phyloP scores from a whole-genome alignment of 1,139 yeast genomes.

The Hyphopichia buzzinii region DNA sequence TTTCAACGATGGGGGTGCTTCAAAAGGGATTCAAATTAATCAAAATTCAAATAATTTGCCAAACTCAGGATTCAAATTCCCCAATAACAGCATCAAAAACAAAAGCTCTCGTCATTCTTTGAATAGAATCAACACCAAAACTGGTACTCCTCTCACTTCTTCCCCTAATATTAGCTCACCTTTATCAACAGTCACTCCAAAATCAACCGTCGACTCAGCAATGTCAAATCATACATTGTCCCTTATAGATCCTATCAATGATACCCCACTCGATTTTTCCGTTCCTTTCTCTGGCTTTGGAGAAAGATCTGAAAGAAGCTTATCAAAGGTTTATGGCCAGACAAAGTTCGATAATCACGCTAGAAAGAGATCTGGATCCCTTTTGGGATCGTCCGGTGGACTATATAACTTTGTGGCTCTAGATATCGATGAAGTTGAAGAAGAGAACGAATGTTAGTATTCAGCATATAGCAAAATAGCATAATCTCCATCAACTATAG shows the following conservation, averaged over 20 bases:
- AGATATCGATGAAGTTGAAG: constrained; percentile 29
- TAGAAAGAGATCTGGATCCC: constrained; percentile 20
- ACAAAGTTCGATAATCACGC: constrained; percentile 11
- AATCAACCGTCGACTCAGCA: constrained; percentile 24
- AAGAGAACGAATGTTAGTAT: constrained; percentile 10
- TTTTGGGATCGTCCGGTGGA: constrained; percentile 23
- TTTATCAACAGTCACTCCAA: constrained; percentile 32
- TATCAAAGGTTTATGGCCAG: background rate
- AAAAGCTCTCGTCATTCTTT: constrained; percentile 17
- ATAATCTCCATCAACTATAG: too few relatives aligned
- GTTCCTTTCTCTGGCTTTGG: constrained; percentile 19
- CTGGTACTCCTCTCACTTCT: constrained; percentile 12
- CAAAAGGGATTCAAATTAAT: background rate
- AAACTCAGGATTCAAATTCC: constrained; percentile 17
- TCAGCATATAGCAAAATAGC: background rate
- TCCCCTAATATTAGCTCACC: constrained; percentile 40
- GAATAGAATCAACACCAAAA: constrained; percentile 12
- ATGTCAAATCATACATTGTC: constrained; percentile 19
- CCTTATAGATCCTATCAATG: constrained; percentile 40
- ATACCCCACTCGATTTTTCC: constrained; percentile 41
- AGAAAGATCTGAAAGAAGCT: background rate
- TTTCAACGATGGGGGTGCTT: background rate
- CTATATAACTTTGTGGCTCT: constrained; percentile 19
- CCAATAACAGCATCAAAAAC: constrained; percentile 13
- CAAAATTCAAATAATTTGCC: constrained; percentile 10